phyloP scores from a whole-genome alignment of 2,329 filamentous ascomycete genomes.

The Tolypocladium ophioglossoides region DNA sequence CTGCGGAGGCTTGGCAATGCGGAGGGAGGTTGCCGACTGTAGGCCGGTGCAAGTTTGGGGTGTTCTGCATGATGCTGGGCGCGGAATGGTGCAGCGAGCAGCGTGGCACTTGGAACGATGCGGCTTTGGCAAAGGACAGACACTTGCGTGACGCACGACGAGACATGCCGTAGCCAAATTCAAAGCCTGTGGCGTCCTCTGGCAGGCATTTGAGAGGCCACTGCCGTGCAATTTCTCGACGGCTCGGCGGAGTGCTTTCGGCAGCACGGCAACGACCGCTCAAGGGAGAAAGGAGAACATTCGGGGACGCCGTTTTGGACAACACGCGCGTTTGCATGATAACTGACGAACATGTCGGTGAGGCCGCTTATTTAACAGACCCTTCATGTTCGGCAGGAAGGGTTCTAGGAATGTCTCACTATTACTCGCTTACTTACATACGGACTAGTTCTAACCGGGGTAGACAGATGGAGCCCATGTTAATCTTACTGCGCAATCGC shows the following conservation, averaged over 20 bases:
- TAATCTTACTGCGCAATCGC: background rate
- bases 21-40: background rate
- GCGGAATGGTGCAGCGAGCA: background rate
- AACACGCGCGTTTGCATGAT: background rate
- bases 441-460: too few relatives aligned
- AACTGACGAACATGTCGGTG: background rate
- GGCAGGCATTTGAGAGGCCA: background rate
- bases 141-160: too few relatives aligned
- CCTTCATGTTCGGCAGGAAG: too few relatives aligned
- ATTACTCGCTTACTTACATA: too few relatives aligned
- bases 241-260: background rate
- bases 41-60: background rate
- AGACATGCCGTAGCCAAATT: too few relatives aligned
- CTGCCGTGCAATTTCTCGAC: background rate
- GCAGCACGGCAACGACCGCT: too few relatives aligned
- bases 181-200: too few relatives aligned
- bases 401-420: background rate
- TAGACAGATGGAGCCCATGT: background rate
- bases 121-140: background rate
- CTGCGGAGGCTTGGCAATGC: background rate
- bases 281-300: too few relatives aligned
- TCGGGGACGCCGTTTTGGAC: background rate
- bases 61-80: background rate
- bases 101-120: too few relatives aligned
- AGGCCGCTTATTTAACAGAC: too few relatives aligned